phyloP scores from a whole-genome alignment of 345 rosid species.

The Mercurialis annua region DNA sequence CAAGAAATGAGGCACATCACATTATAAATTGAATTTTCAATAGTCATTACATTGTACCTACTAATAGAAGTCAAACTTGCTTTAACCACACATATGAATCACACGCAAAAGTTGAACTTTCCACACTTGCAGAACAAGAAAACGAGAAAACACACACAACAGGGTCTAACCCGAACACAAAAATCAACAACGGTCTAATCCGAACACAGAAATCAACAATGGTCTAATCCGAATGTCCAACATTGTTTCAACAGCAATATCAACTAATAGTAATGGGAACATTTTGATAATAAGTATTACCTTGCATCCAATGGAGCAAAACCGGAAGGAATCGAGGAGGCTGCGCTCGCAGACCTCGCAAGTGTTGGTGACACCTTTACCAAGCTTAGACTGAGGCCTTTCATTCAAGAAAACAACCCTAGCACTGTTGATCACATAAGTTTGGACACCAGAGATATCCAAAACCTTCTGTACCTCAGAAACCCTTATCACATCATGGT shows the following conservation, averaged over 20 bases:
- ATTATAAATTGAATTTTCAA: neutral
- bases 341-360: constrained; percentile 60
- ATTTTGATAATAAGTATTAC: constrained; percentile 21
- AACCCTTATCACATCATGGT: constrained; percentile 72
- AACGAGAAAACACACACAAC: too few relatives aligned
- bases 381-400: constrained; percentile 66
- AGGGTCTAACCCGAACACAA: too few relatives aligned
- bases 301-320: constrained; percentile 73
- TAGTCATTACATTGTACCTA: neutral
- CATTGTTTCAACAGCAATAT: neutral
- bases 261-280: neutral
- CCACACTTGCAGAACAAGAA: constrained; percentile 12
- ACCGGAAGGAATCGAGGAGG: constrained; percentile 63
- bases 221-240: neutral
- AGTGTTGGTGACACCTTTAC: constrained; percentile 62
- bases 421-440: constrained; percentile 67
- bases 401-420: constrained; percentile 61
- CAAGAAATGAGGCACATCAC: neutral
- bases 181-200: too few relatives aligned
- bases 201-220: too few relatives aligned
- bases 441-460: constrained; percentile 61
- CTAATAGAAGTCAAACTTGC: neutral
- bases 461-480: constrained; percentile 55
- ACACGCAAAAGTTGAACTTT: neutral
- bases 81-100: neutral